phyloP scores from a whole-genome alignment of 768 basidiomycete species.

The Lentinula sp. region DNA sequence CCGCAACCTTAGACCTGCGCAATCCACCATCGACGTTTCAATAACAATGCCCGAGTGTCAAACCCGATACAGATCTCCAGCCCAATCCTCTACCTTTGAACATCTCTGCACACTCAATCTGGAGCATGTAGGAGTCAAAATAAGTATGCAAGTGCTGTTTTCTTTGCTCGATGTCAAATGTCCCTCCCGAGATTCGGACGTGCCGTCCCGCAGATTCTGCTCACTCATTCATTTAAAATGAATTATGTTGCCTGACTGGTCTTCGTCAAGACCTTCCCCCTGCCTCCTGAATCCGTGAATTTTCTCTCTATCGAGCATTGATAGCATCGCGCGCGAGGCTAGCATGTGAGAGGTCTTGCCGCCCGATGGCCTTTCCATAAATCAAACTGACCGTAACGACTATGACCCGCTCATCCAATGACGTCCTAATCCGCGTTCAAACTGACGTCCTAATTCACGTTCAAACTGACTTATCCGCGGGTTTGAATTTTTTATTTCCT shows the following conservation, averaged over 20 bases:
- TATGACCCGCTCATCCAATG: no score
- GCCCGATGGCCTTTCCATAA: no score
- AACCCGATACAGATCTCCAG: not conserved
- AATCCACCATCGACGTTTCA: not conserved
- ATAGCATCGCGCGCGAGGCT: no score
- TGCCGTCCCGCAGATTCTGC: not conserved
- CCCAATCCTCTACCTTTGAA: not conserved
- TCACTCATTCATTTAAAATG: not conserved
- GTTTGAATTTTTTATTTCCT: no score
- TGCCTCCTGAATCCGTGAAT: no score
- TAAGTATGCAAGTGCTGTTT: not conserved
- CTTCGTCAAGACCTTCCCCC: not conserved
- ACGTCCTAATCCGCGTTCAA: no score
- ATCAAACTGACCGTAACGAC: no score
- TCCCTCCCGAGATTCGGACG: not conserved
- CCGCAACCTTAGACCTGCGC: not conserved
- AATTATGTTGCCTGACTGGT: not conserved
- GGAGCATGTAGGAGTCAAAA: not conserved
- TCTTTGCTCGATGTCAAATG: not conserved
- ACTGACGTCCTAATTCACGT: no score
- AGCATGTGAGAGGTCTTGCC: no score
- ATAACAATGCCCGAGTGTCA: not conserved
- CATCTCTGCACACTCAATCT: not conserved
- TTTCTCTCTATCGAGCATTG: no score
- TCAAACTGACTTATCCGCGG: no score